Percentiles rank a stretch among this genome's conserved stretches.
phyloP scores from a whole-genome alignment of 2,329 filamentous ascomycete genomes.

The Metarhizium guizhouense region DNA sequence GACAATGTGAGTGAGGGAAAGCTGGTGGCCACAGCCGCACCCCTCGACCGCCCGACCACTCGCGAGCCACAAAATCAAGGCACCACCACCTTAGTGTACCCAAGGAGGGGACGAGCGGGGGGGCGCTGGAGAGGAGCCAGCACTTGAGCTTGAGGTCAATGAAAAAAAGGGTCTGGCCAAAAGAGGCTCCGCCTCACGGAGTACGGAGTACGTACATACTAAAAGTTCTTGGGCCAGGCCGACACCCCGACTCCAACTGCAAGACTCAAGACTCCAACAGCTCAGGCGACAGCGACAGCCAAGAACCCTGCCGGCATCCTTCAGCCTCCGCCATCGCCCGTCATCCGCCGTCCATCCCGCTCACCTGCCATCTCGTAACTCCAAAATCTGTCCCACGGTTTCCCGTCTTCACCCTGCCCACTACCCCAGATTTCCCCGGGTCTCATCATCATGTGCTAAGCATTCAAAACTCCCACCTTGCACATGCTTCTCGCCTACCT shows the following conservation, averaged over 20 bases:
- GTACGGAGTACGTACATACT: background rate
- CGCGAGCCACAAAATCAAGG: background rate
- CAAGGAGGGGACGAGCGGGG: background rate
- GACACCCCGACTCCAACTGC: too few relatives aligned
- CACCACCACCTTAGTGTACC: background rate
- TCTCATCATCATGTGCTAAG: conserved; percentile 7
- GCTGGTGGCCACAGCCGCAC: background rate
- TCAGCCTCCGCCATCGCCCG: background rate
- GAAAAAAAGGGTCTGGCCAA: background rate
- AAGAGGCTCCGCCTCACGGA: conserved; percentile 1
- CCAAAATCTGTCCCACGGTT: conserved; percentile 5
- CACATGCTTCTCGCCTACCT: background rate
- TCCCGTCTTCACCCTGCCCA: conserved; percentile 7
- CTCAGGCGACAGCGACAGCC: background rate
- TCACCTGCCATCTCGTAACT: background rate
- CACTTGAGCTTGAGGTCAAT: background rate
- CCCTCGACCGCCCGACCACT: background rate
- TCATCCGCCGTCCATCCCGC: background rate
- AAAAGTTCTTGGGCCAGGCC: too few relatives aligned
- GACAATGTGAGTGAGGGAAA: background rate
- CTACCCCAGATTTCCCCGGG: conserved; percentile 14
- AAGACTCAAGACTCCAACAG: background rate
- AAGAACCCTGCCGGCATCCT: background rate
- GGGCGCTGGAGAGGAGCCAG: background rate
- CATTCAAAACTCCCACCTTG: background rate